Evolutionary conservation across 805 yeast species (phyloP).

Genomic region (Komagataella populi): DNA sequence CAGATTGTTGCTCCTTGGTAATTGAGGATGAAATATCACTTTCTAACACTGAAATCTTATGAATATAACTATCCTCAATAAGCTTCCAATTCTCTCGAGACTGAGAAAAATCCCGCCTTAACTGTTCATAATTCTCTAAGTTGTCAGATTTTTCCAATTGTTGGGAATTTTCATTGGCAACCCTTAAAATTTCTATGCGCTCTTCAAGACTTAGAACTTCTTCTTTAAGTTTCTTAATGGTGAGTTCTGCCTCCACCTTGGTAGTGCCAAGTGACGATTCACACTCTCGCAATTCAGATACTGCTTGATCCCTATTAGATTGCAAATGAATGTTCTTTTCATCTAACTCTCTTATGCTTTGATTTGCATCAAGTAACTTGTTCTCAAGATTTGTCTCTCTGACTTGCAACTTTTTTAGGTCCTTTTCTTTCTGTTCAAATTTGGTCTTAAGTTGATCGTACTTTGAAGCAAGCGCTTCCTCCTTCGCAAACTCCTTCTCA

Average conservation of each 20-base stretch:
- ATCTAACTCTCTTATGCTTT: conserved; percentile 9
- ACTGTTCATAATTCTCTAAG: conserved; percentile 29
- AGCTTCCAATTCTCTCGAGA: conserved; percentile 76
- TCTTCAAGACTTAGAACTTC: conserved; percentile 13
- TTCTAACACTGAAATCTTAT: conserved; percentile 30
- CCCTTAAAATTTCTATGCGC: conserved; percentile 7
- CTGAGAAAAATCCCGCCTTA: conserved; percentile 60
- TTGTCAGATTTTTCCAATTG: conserved; percentile 26
- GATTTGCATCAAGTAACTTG: conserved; percentile 10
- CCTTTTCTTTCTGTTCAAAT: conserved; percentile 10
- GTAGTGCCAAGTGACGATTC: conserved; percentile 14
- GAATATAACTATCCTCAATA: conserved; percentile 53
- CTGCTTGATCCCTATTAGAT: neutral
- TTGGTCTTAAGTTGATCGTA: conserved; percentile 16
- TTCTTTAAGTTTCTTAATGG: conserved; percentile 6
- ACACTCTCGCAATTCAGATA: conserved; percentile 17
- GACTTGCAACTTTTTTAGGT: conserved; percentile 18
- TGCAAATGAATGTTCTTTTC: conserved; percentile 4
- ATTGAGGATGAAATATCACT: conserved; percentile 26
- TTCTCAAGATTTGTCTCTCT: conserved; percentile 10
- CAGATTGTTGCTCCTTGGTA: conserved; percentile 14
- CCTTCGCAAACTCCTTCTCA: conserved; percentile 5
- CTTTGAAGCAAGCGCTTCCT: conserved; percentile 12
- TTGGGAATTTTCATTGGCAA: conserved; percentile 10
- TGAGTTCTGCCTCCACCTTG: neutral